Conservation (phyloP, 345 rosid species). For the Gossypium stocksii region DNA sequence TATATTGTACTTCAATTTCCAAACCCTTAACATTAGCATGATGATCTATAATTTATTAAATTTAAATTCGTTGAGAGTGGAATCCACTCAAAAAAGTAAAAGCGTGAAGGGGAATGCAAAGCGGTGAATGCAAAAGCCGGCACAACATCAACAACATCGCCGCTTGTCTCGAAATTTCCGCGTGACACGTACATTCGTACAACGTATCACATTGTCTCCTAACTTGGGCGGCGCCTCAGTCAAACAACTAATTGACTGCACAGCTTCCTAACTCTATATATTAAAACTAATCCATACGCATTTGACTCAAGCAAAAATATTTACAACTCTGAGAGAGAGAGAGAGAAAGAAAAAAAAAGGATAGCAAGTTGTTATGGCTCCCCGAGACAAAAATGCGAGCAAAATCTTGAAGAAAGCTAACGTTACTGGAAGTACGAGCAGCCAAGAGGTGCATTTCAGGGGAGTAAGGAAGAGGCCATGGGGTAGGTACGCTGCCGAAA, state of each 20-base stretch:
- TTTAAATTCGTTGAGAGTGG: slow-evolving; percentile 17
- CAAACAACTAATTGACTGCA: slow-evolving; percentile 36
- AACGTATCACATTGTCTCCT: slow-evolving; percentile 31
- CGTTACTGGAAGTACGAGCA: not conserved
- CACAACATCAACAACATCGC: slow-evolving; percentile 21
- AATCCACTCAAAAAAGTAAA: slow-evolving; percentile 4
- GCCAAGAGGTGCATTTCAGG: slow-evolving; percentile 42
- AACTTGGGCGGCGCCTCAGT: slow-evolving; percentile 43
- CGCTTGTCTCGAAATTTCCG: slow-evolving; percentile 40
- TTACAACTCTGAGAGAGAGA: not conserved
- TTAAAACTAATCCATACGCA: not conserved
- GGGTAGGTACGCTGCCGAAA: slow-evolving; percentile 81
- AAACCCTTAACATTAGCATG: too few relatives aligned
- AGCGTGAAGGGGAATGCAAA: slow-evolving; percentile 17
- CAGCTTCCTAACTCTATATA: slow-evolving; percentile 11
- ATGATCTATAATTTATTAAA: not conserved
- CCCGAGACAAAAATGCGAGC: slow-evolving; percentile 16
- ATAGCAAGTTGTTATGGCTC: slow-evolving; percentile 26
- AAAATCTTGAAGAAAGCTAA: not conserved
- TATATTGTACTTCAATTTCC: too few relatives aligned
- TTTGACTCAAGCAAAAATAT: not conserved
- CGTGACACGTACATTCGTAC: slow-evolving; percentile 44
- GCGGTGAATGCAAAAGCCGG: slow-evolving; percentile 39
- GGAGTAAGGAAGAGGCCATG: slow-evolving; percentile 72
- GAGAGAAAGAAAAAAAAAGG: not conserved